Percentiles rank a stretch among this genome's conserved stretches.
These are phyloP conservation scores for Suillus sp. DNA, from an alignment of 768 basidiomycete species.

Conservation along the genomic window DNA sequence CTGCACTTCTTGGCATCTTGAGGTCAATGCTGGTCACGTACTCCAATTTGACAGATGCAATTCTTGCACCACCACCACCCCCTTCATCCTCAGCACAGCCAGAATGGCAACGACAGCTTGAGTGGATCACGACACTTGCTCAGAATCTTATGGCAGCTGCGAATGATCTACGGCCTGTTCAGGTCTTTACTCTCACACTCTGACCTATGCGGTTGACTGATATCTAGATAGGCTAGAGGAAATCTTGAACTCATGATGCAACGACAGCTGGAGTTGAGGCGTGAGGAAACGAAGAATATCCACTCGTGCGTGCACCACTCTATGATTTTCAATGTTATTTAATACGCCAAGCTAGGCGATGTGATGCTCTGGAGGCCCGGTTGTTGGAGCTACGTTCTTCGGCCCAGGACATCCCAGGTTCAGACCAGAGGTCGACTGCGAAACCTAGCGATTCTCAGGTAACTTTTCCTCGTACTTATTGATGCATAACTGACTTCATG, in stretches of 20 bases:
- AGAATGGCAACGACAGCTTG: conserved; percentile 74
- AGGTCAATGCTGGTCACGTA: conserved; percentile 81
- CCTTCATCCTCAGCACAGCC: conserved; percentile 47
- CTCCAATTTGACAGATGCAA: conserved; percentile 68
- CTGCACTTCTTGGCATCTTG: conserved; percentile 69
- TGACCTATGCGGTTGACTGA: not conserved
- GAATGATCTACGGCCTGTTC: conserved; percentile 87
- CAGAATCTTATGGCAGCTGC: conserved; percentile 91
- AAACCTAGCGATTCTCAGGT: not conserved
- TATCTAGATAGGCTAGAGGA: conserved; percentile 60
- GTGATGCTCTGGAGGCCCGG: conserved; percentile 66
- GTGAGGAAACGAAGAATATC: conserved; percentile 68
- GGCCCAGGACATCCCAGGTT: conserved; percentile 20
- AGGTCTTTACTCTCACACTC: conserved; percentile 47
- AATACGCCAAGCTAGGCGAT: conserved; percentile 52
- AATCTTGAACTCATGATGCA: conserved; percentile 84
- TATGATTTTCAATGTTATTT: not conserved
- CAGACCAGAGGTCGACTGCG: not conserved
- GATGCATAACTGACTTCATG: not conserved
- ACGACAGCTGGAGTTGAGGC: conserved; percentile 71
- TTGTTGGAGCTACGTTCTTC: conserved; percentile 53
- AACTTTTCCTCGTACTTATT: not conserved
- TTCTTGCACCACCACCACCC: conserved; percentile 66
- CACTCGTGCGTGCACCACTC: conserved; percentile 55
- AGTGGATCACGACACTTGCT: conserved; percentile 79